These are phyloP conservation scores for Epichloe coenophiala DNA, from an alignment of 2,329 filamentous ascomycete species.

Conservation along the genomic window DNA sequence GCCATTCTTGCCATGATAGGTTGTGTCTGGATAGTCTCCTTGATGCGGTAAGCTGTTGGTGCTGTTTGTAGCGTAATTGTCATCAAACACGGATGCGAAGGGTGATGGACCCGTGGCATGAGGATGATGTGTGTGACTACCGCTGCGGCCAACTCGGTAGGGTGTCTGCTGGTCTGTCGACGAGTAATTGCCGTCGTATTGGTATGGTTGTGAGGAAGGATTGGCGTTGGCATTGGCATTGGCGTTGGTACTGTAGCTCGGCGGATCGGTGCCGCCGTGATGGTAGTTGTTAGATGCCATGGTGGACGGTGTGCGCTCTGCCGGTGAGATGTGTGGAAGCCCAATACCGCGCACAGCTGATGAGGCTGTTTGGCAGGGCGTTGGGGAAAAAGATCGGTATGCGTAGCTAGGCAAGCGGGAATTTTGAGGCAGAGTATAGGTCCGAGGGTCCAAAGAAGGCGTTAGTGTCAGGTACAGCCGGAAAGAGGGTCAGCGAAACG, in stretches of 20 bases:
- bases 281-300: conserved; percentile 58
- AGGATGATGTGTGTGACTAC: conserved; percentile 8
- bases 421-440: neutral
- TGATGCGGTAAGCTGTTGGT: conserved; percentile 25
- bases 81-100: conserved; percentile 55
- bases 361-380: neutral
- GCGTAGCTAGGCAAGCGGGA: neutral
- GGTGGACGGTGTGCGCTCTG: conserved; percentile 11
- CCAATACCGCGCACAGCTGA: neutral
- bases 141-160: conserved; percentile 16
- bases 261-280: conserved; percentile 27
- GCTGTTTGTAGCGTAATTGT: conserved; percentile 46
- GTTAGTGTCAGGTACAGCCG: conserved; percentile 1
- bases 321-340: neutral
- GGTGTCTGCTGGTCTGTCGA: conserved; percentile 7
- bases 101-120: conserved; percentile 33
- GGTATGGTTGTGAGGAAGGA: conserved; percentile 31
- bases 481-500: neutral
- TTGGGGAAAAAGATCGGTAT: neutral
- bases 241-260: conserved; percentile 22
- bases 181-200: conserved; percentile 15
- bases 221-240: neutral
- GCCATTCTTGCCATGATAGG: conserved; percentile 38
- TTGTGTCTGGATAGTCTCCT: conserved; percentile 35
- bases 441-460: neutral